A percentile compares a stretch with the other conserved stretches of the same genome.
These are phyloP conservation scores for Beauveria pseudobassiana DNA, from an alignment of 2,329 filamentous ascomycete genomes.

Conservation along the genomic window DNA sequence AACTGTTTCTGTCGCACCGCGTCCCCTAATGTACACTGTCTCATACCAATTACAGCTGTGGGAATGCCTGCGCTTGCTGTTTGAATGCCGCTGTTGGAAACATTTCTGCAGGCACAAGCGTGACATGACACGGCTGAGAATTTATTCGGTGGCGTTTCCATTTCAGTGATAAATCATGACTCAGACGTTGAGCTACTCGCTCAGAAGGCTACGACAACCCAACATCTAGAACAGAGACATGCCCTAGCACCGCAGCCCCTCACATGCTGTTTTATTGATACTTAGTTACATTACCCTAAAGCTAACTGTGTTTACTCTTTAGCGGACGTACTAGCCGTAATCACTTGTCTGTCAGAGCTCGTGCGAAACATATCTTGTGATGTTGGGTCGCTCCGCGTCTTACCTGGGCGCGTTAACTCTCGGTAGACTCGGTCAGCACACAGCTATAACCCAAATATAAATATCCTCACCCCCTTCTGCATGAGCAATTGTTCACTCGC, in stretches of 20 bases:
- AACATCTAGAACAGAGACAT: neutral
- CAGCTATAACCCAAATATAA: neutral
- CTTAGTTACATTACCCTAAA: neutral
- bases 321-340: neutral
- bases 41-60: too few species aligned
- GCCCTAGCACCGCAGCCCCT: neutral
- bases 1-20: neutral
- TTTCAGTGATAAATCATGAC: neutral
- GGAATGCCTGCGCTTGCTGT: neutral
- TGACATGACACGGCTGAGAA: neutral
- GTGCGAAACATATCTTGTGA: neutral
- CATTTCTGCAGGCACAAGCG: neutral
- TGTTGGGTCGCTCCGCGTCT: neutral
- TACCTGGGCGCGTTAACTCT: too few species aligned
- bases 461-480: neutral
- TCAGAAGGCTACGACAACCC: neutral
- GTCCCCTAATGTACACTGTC: too few species aligned
- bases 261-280: neutral
- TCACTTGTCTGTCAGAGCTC: neutral
- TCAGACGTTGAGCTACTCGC: neutral
- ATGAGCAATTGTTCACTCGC: neutral
- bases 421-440: neutral
- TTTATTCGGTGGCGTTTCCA: neutral
- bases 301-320: neutral
- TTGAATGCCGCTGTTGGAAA: neutral